Evolutionary conservation across 495 filamentous ascomycete species (phyloP), one percentile per base, ranked within the genome.

Genomic region (Daldinia vernicosa): DNA sequence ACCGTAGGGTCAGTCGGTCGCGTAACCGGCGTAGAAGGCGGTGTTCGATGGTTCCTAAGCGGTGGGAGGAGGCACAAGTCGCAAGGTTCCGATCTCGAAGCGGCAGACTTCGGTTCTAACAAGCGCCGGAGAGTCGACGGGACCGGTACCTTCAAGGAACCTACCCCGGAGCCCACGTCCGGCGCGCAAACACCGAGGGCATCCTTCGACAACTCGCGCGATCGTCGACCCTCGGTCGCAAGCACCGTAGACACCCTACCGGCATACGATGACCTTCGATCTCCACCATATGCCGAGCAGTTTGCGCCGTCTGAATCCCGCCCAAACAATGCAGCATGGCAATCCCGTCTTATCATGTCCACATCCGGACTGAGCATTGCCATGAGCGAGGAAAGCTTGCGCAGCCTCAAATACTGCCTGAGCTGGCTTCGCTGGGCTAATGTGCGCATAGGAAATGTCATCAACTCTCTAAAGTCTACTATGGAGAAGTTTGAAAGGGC

Each of bases 351-450:
- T 14, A 88, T 96, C 22, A 89, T 96, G 66, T 90, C 89, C 14
- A 96, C 94, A 0, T 94, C 92, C 0, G 93, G 92, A 0, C 83
- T 98, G 2, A 90, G 92, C 33, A 89, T 94, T 19, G 93, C 95
- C 0, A 92, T 98, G 85, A 94, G 89, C 72, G 92, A 96, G 22
- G 90, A 93, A 72, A 94, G 91, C 51, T 80, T 96, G 12, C 83
- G 86, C 12, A 92, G 88, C 63, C 81, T 98, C 27, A 90, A 90
- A 72, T 92, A 90, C 71, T 95, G 92, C 71, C 81, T 97, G 15
- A 83, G 85, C 19, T 90, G 90, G 84, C 82, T 97, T n/a, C 84
- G 87, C 47, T 87, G 88, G 84, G 90, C 91, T 2, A 96, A 94
- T 69, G 87, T 85, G 12, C 90, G 91, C 75, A 82, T 98, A 40